Base-by-base conservation (phyloP, 164 flowering plant species). In the Vitis rupestris region DNA sequence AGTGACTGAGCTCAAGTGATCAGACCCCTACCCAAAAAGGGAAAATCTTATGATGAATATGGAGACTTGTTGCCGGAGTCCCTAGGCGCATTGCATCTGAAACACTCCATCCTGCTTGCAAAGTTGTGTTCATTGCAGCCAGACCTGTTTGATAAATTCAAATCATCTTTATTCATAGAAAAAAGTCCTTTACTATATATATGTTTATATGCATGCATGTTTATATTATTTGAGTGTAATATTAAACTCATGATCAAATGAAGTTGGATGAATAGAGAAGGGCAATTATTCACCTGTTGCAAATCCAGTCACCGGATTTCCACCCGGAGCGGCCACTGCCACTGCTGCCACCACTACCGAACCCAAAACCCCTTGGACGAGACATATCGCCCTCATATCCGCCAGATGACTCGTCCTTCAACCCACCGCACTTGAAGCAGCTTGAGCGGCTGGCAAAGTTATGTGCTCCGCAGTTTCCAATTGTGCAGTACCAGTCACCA, bases 71-170 rank as follows among this genome's bases (percentile, higher is more conserved):
- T 29, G 15, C 83, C 74, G 8, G 76, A 69, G 53, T 91, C 97
- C 78, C 95, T 83, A 2, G 98, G 98, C 10, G 93, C 90, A 71
- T 75, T 90, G 92, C 98, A 93, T 81, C 90, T 82, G 83, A 84
- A 93, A 68, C 98, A 93, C 70, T 93, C 98, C 83, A 76, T 88
- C 83, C 98, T 84, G 81, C 92, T 93, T 0, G 98, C 98, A 49
- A 93, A 93, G 83, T 93, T 93, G 72, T 93, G 98, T 77, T 87
- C 98, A 57, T 88, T 93, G 91, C 98, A 93, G 0, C 92, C 97
- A 3, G 82, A 57, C 88, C 98, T 93, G 78, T 70, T n/a, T 60
- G 30, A 66, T 44, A 10, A 12, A 12, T 29, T 11, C 16, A 59
- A 12, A 59, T 16, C n/a, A n/a, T 13, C 4, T 11, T 9, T 56